Base-by-base conservation (phyloP, 2,329 filamentous ascomycete species). In the Daldinia eschscholtzii region DNA sequence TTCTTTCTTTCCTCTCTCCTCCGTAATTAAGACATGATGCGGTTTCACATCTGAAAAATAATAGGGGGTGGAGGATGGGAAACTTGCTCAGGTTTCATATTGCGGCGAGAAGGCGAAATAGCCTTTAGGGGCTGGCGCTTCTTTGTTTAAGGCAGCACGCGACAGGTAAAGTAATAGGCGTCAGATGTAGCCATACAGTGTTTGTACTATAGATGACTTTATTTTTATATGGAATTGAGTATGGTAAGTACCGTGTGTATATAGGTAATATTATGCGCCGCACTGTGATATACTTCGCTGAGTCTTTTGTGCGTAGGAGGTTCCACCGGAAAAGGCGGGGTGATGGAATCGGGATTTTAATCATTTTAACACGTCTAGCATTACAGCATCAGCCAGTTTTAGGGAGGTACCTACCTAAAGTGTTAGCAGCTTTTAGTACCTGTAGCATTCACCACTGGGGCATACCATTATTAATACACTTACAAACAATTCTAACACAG, bases 41-140 rank as follows among this genome's bases (percentile, higher is more conserved):
- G 55, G 74, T 76, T 75, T 75, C 75, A 73, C 9, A 50, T 41
- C 30, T 23, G 58, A 56, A 56, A 64, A 65, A 33, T 50, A 56
- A 65, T 58, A 57, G 62, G 65, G 28, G 35, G 15, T 28, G 39
- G 53, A 20, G 42, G 37, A 66, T 64, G 48, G 61, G 70, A 75
- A 72, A 72, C 72, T 68, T 73, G 73, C 69, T 69, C 68, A 73
- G 41, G 74, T 76, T 75, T 76, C 75, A 76, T 55, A 50, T 50
- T 50, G 13, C 46, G 13, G 46, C 15, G 46, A 50, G 46, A n/a
- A 44, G 41, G n/a, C 26, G 46, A n/a, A 30, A 4, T 30, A 30
- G 28, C 28, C 7, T 30, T 30, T 30, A 33, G 30, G 30, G 30
- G 30, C 6, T 33, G 30, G 30, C 30, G 52, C 57, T n/a, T 65